Base-by-base conservation (phyloP, 2,329 filamentous ascomycete species). In the Drechslera avenae region DNA sequence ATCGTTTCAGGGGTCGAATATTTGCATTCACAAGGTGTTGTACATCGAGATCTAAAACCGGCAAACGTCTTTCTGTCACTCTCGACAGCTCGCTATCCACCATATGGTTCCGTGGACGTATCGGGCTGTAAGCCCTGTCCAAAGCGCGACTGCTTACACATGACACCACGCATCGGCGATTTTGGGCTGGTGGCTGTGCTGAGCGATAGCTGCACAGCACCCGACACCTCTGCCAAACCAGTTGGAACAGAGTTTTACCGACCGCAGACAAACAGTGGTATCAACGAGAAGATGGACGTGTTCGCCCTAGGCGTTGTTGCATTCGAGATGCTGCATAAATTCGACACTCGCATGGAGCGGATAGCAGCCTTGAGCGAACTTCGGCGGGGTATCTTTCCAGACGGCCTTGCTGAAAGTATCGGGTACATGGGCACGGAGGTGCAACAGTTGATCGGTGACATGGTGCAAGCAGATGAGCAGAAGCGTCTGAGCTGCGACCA, bases 21-120 rank as follows among this genome's bases (percentile, higher is more conserved):
- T 60, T 76, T 88, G 2, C 86, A 89, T 59, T 72, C 75, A 0
- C 78, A 83, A 51, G 78, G 78, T 5, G 81, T 88, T 39, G 79
- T 87, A 0, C 86, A 89, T 60, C 82, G 86, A 8, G 86, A 89
- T 62, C 75, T 89, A 17, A 89, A 89, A 61, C 86, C 86, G 0
- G 83, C 81, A 3, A 89, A 89, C 57, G 82, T 89, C 21, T 87
- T 89, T 68, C 73, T 89, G 0, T 82, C 81, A 2, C 65, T 78
- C n/a, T 69, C 75, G 14, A 69, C 62, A 3, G 64, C 69, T 21
- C 67, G 56, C 18, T 56, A 60, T 10, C 64, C 64, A 36, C 73
- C 75, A 1, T 68, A 76, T 3, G 78, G 80, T 14, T 78, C 75
- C 16, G 73, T 80, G n/a, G 72, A 81, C 35, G 61, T 81, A 1